Base-by-base conservation (phyloP, 2,329 filamentous ascomycete species). In the Westerdykella aurantiaca region DNA sequence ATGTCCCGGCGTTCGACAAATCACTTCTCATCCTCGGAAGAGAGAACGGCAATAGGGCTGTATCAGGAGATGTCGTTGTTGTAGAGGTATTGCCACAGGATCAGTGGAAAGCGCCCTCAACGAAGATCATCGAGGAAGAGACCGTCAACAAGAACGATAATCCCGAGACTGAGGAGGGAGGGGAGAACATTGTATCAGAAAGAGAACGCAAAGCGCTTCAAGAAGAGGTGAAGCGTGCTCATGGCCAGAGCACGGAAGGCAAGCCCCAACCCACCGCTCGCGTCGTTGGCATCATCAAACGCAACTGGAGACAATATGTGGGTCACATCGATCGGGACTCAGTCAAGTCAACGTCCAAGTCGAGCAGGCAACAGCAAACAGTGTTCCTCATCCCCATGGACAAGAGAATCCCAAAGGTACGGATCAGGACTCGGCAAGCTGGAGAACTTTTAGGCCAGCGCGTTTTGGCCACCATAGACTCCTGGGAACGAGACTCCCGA, bases 321-420 rank as follows among this genome's bases (percentile, higher is more conserved):
- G 93, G 93, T 2, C 90, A 96, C 62, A 85, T 98, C 44, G 93
- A 98, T 63, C 83, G 85, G 40, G 87, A 86, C 10, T 94, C 90
- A 2, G 84, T 89, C 39, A 84, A 83, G 58, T 80, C 83, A 42
- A 79, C 82, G 3, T 79, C 80, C 2, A 84, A 82, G 47, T 84
- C 89, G 55, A 88, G 88, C 23, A 80, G 89, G 46, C 86, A 86
- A 57, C 88, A 94, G 63, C 89, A 96, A 63, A 94, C 81, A 13
- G 89, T 98, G 12, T 98, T 98, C 69, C 77, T 98, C 14, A 82
- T 97, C 39, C 90, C 93, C 4, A 97, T 98, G 91, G 91, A 98
- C 69, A 97, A 95, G 74, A 85, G 88, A 58, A 86, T 98, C 17
- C 93, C 93, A 2, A 98, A 97, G 72, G 96, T 98, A 57, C 82